These are phyloP conservation scores for Letharia columbiana DNA, from an alignment of 495 filamentous ascomycete species.

Conservation along the genomic window DNA sequence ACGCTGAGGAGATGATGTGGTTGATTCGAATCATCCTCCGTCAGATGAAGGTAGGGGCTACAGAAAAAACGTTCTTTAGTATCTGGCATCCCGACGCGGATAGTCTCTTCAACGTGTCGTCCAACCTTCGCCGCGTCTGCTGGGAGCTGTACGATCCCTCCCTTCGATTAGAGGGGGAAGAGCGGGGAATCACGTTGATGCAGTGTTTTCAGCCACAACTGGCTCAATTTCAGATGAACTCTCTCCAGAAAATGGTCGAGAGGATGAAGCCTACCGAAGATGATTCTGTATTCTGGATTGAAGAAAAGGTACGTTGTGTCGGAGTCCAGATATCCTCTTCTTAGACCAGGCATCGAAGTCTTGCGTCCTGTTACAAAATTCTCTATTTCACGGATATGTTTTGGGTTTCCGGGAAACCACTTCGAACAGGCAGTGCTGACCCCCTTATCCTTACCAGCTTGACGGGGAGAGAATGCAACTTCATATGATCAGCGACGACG, in stretches of 20 bases:
- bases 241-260: conserved; percentile 71
- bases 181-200: conserved; percentile 74
- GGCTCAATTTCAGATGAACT: conserved; percentile 88
- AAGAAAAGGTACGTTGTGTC: conserved; percentile 56
- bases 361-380: neutral
- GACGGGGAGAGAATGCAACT: conserved; percentile 97
- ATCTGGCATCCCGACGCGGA: conserved; percentile 94
- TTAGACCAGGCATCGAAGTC: neutral
- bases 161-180: conserved; percentile 63
- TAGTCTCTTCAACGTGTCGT: conserved; percentile 82
- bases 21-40: conserved; percentile 87
- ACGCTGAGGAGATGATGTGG: conserved; percentile 89
- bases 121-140: conserved; percentile 80
- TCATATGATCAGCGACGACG: conserved; percentile 73
- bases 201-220: conserved; percentile 96
- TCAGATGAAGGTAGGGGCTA: conserved; percentile 97
- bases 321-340: neutral
- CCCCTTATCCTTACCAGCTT: conserved; percentile 32
- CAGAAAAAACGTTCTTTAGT: conserved; percentile 84
- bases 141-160: conserved; percentile 84
- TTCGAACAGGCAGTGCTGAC: neutral
- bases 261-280: conserved; percentile 62
- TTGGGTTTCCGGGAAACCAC: neutral
- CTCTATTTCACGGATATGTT: neutral
- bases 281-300: conserved; percentile 82